These are phyloP conservation scores for Mytilinidion resinicola DNA, from an alignment of 495 filamentous ascomycete genomes.

Conservation along the genomic window DNA sequence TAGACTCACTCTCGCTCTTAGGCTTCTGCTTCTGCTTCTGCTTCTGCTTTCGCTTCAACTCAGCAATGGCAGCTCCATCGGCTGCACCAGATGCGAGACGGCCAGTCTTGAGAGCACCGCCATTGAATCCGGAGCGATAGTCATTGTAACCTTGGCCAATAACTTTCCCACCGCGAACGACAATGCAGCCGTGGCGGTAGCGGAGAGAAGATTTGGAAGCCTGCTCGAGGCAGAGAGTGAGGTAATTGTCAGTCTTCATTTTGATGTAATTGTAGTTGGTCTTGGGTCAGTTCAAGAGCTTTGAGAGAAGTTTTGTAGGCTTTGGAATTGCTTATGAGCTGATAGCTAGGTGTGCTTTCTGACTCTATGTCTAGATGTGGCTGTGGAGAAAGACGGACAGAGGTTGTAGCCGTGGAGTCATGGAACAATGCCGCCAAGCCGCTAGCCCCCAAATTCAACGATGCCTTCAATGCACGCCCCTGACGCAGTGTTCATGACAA, in stretches of 20 bases:
- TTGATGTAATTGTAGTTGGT: neutral
- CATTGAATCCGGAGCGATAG: slow-evolving; percentile 43
- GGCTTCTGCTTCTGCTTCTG: slow-evolving; percentile 19
- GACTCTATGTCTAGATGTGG: too few relatives aligned
- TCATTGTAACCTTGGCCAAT: slow-evolving; percentile 47
- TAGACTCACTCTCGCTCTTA: neutral
- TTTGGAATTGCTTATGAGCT: too few relatives aligned
- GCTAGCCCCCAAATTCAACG: too few relatives aligned
- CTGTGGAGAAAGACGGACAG: too few relatives aligned
- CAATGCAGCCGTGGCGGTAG: slow-evolving; percentile 46
- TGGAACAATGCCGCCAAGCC: too few relatives aligned
- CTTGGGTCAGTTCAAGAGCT: too few relatives aligned
- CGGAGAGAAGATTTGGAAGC: slow-evolving; percentile 45
- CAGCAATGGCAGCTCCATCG: slow-evolving; percentile 29
- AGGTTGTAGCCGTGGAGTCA: too few relatives aligned
- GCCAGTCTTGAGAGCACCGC: slow-evolving; percentile 46
- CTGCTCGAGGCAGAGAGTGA: slow-evolving; percentile 48
- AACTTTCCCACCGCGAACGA: slow-evolving; percentile 48
- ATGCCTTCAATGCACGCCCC: too few relatives aligned
- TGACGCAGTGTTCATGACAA: too few relatives aligned
- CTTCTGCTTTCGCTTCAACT: slow-evolving; percentile 38
- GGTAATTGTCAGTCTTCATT: slow-evolving; percentile 41
- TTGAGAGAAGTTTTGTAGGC: too few relatives aligned
- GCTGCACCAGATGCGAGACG: slow-evolving; percentile 28
- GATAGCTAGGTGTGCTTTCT: too few relatives aligned